Evolutionary conservation across 345 rosid genomes (phyloP).

Genomic region (Durio zibethinus): DNA sequence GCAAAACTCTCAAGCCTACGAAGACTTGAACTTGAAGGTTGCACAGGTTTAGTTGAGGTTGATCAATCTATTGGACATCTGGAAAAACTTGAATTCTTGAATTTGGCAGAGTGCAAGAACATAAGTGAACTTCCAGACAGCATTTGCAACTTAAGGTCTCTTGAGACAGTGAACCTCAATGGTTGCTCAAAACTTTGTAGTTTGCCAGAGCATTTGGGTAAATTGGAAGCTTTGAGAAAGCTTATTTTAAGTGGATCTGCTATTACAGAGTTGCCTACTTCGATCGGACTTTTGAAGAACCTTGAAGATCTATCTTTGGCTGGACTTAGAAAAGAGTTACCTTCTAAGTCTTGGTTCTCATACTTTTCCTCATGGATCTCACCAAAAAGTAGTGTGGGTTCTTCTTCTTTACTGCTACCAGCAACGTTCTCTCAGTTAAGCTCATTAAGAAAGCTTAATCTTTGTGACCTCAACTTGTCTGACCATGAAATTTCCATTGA

Average conservation of each 20-base stretch:
- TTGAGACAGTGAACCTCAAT: neutral
- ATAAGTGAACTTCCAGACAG: neutral
- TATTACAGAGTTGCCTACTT: neutral
- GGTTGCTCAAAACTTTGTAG: neutral
- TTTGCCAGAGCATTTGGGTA: neutral
- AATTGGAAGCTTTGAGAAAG: neutral
- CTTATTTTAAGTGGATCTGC: neutral
- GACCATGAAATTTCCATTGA: too few species aligned
- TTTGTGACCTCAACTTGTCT: too few species aligned
- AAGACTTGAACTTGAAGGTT: neutral
- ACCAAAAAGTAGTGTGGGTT: neutral
- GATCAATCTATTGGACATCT: neutral
- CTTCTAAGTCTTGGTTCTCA: neutral
- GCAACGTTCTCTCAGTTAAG: neutral
- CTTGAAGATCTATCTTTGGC: neutral
- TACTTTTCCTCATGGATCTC: neutral
- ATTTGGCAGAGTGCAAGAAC: neutral
- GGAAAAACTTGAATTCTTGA: neutral
- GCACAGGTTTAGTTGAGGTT: neutral
- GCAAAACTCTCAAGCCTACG: too few species aligned
- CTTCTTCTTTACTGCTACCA: neutral
- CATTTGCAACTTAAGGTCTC: neutral
- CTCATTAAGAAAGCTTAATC: too few species aligned
- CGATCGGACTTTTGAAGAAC: neutral
- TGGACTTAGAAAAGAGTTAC: neutral